A percentile compares a stretch with the other conserved stretches of the same genome.
These are phyloP conservation scores for Leccinum solheimii DNA, from an alignment of 1,284 basidiomycete species.

Conservation along the genomic window DNA sequence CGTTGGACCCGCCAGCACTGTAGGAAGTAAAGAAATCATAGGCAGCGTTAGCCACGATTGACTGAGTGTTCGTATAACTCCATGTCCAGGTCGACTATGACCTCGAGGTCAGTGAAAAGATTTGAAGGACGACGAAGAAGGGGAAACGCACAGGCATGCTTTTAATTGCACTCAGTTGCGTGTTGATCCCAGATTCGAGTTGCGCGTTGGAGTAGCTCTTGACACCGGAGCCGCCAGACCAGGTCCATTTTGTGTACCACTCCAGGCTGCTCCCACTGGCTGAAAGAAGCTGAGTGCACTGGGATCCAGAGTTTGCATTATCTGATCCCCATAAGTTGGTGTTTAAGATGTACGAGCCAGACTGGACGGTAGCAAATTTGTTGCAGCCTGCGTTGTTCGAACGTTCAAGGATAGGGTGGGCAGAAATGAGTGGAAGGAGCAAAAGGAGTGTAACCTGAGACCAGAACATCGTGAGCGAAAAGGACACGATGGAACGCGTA, in stretches of 20 bases:
- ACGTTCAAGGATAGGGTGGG: constrained; percentile 15
- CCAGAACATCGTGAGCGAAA: constrained; percentile 16
- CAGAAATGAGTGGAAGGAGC: constrained; percentile 24
- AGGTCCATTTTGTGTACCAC: constrained; percentile 58
- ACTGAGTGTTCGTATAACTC: constrained; percentile 35
- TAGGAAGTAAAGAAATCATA: constrained; percentile 65
- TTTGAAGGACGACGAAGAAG: neutral
- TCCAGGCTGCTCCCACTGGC: constrained; percentile 45
- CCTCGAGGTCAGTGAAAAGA: neutral
- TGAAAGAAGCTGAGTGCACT: constrained; percentile 53
- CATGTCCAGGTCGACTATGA: constrained; percentile 46
- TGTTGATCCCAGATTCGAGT: constrained; percentile 52
- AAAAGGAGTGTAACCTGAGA: constrained; percentile 12
- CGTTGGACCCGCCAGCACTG: constrained; percentile 49
- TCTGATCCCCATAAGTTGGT: constrained; percentile 55
- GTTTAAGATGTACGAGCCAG: constrained; percentile 48
- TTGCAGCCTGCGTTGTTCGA: constrained; percentile 36
- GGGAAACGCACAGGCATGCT: constrained; percentile 51
- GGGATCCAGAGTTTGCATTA: constrained; percentile 50
- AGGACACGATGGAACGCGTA: neutral
- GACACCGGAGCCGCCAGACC: constrained; percentile 52
- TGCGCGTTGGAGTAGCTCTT: constrained; percentile 65
- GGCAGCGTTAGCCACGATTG: constrained; percentile 53
- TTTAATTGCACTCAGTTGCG: constrained; percentile 52
- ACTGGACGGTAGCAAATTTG: constrained; percentile 52